Base-by-base conservation (phyloP, 2,329 filamentous ascomycete species). In the Scedosporium aurantiacum region DNA sequence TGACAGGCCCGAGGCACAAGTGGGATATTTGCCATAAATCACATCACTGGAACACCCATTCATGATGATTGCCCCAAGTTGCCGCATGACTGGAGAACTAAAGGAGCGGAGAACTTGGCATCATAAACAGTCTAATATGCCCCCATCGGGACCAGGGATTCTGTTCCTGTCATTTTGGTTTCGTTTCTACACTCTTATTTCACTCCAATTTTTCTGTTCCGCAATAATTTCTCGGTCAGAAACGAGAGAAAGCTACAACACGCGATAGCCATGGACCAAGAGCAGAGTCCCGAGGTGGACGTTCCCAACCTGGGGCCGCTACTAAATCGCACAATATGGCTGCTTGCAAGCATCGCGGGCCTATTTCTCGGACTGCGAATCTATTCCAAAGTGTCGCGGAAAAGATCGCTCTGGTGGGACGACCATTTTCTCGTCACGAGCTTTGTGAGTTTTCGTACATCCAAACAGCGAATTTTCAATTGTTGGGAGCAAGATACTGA, bases 331-430 rank as follows among this genome's bases (percentile, higher is more conserved):
- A 54, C 50, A 25, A 28, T 54, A 54, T 54, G 50, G 50, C 23
- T 54, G 12, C 50, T 54, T 27, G 50, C 50, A 4, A 27, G 50
- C 12, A 54, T 65, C 7, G 59, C 66, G 5, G 52, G 58, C 5
- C 55, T 61, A 10, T 66, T 67, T 50, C 58, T 67, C 5, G 62
- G 50, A 2, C 62, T 67, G 21, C 59, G 66, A 12, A 21, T 67
- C 8, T 66, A 65, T 64, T 66, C 65, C 60, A 67, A 67, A 61
- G 41, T 64, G 23, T 63, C 56, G 47, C 57, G 63, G 25, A 37
- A 45, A 23, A 63, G 63, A 54, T 57, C 61, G 21, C 59, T 65
- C n/a, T 66, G 65, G 65, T 56, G 50, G 57, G 66, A 67, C 40
- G 66, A 67, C 63, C 57, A 64, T 25, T 61, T 64, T 21, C 62